Base-by-base conservation (phyloP, 441 rosid genomes). In the Pelargonium cotyledonis region DNA sequence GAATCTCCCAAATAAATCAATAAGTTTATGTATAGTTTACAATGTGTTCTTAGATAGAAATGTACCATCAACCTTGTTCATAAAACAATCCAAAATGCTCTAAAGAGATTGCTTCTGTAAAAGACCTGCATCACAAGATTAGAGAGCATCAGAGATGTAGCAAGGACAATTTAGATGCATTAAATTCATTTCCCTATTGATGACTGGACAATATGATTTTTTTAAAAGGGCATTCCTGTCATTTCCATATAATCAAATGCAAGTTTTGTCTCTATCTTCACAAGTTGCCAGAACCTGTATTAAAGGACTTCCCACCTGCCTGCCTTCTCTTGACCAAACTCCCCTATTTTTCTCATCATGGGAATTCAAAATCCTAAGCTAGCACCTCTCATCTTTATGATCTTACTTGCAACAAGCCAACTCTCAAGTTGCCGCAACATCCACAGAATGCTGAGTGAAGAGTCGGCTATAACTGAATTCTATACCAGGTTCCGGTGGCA, bases 341-440 rank as follows among this genome's bases (percentile, higher is more conserved):
- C 49, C 66, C 53, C 68, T 49, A n/a, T 66, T 46, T 29, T 26
- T 74, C 51, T 66, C 53, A 31, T 49, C 79, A 83, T 85, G 85
- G 72, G 65, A 31, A 70, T 73, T 16, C 71, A 72, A 60, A 83
- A 35, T 41, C 69, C 70, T 60, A 76, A 38, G 49, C 38, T 70
- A 6, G 26, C 67, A 67, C 70, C 77, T 63, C 68, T 78, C 55
- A 53, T 80, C 63, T 11, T 83, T 31, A 40, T 80, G 9, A 67
- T 81, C 79, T 46, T 80, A 12, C 71, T 85, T 16, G 63, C 80
- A 12, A n/a, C 53, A 16, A 14, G 23, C 71, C 78, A 78, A 18
- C 79, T 75, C 66, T 72, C 85, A 26, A 73, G 71, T 72, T 73
- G 84, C 75, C 85, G 80, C 38, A 15, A 66, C 43, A 69, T 79